phyloP scores from a whole-genome alignment of 352 stramenopile genomes.

The Phytophthora pisi region DNA sequence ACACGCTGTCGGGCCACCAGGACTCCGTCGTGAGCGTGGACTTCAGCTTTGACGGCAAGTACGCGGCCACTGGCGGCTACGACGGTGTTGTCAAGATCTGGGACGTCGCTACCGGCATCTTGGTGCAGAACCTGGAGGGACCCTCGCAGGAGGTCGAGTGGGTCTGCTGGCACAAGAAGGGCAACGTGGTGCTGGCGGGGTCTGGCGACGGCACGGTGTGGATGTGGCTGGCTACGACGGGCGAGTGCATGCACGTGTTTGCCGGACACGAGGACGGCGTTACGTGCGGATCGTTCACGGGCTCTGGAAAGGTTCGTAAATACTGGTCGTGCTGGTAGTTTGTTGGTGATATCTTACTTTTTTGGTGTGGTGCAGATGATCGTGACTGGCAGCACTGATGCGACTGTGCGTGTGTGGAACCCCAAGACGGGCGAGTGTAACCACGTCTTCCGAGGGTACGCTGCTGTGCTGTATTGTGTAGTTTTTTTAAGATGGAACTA shows the following conservation, averaged over 20 bases:
- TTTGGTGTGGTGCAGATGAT: slow-evolving; percentile 72
- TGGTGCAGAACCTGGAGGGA: slow-evolving; percentile 86
- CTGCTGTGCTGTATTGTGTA: neutral
- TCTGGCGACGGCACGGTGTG: slow-evolving; percentile 90
- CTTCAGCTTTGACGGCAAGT: slow-evolving; percentile 90
- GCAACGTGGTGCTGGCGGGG: slow-evolving; percentile 89
- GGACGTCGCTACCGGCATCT: slow-evolving; percentile 80
- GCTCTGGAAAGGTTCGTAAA: slow-evolving; percentile 90
- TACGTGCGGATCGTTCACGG: slow-evolving; percentile 94
- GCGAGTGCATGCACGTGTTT: slow-evolving; percentile 98
- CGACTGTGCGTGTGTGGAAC: slow-evolving; percentile 96
- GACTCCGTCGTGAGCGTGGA: slow-evolving; percentile 86
- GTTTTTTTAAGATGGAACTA: neutral
- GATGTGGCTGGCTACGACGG: slow-evolving; percentile 95
- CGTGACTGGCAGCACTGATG: slow-evolving; percentile 92
- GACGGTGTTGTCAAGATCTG: slow-evolving; percentile 91
- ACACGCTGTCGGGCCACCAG: slow-evolving; percentile 78
- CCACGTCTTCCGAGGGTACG: slow-evolving; percentile 87
- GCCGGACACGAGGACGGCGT: slow-evolving; percentile 96
- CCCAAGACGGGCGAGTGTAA: slow-evolving; percentile 94
- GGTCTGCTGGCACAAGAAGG: slow-evolving; percentile 91
- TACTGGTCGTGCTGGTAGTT: neutral
- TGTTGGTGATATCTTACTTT: slow-evolving; percentile 4
- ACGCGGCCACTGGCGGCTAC: slow-evolving; percentile 85
- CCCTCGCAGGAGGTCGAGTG: slow-evolving; percentile 92